A percentile compares a stretch with the other conserved stretches of the same genome.
Evolutionary conservation across 495 filamentous ascomycete genomes (phyloP).

Genomic region (Penicillium ucsense): DNA sequence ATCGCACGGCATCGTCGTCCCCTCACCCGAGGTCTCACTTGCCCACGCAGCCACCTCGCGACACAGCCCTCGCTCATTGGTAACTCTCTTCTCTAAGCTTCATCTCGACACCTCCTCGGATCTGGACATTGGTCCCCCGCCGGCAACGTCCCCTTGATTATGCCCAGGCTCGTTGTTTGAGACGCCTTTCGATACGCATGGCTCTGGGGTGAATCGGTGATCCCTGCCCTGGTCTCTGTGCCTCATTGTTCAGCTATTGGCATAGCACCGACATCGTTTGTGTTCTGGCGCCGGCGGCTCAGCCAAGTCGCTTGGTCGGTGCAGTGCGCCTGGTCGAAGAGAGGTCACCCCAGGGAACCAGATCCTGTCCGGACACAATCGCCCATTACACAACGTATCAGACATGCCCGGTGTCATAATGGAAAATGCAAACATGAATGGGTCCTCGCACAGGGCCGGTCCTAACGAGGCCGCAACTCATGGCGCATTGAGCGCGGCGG

Average conservation of each 20-base stretch:
- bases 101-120: background rate
- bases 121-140: background rate
- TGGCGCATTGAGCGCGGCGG: slow-evolving; percentile 9
- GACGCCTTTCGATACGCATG: slow-evolving; percentile 22
- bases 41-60: background rate
- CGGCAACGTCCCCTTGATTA: slow-evolving; percentile 14
- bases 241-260: no score
- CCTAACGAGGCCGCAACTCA: slow-evolving; percentile 16
- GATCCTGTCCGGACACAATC: background rate
- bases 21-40: background rate
- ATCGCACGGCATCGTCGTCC: background rate
- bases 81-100: background rate
- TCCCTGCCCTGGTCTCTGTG: slow-evolving; percentile 2
- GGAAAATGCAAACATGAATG: slow-evolving; percentile 29
- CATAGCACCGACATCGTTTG: slow-evolving; percentile 10
- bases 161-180: slow-evolving; percentile 12
- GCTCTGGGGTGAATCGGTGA: slow-evolving; percentile 17
- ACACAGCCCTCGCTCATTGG: background rate
- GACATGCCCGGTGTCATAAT: slow-evolving; percentile 42
- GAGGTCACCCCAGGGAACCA: slow-evolving; percentile 10
- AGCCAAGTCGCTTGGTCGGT: slow-evolving; percentile 16
- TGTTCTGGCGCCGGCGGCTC: slow-evolving; percentile 7
- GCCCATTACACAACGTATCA: background rate
- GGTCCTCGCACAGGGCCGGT: slow-evolving; percentile 15
- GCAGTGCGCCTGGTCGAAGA: slow-evolving; percentile 24